Percentiles rank a stretch among this genome's conserved stretches.
phyloP scores from a whole-genome alignment of 2,329 filamentous ascomycete species.

The Aspergillus ochraceus region DNA sequence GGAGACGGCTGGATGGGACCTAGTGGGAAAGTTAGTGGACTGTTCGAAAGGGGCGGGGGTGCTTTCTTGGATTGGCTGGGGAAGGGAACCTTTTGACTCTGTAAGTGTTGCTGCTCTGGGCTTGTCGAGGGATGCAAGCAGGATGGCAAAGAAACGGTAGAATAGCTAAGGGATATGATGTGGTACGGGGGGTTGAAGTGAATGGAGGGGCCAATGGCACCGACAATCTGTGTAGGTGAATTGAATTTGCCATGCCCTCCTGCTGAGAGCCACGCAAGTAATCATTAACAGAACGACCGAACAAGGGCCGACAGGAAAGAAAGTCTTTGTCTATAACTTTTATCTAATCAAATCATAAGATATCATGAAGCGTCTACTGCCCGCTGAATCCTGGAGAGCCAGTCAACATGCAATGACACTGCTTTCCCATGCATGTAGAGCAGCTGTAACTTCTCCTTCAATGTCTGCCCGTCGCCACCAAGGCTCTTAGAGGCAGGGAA shows the following conservation, averaged over 20 bases:
- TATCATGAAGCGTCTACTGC: conserved; percentile 19
- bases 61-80: not conserved
- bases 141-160: not conserved
- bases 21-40: not conserved
- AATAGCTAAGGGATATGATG: not conserved
- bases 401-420: conserved; percentile 32
- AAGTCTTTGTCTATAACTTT: conserved; percentile 17
- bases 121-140: not conserved
- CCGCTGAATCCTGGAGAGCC: conserved; percentile 30
- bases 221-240: not conserved
- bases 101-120: not conserved
- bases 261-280: not conserved
- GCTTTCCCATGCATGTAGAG: conserved; percentile 25
- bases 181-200: not conserved
- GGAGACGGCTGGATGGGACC: not conserved
- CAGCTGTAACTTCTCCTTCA: conserved; percentile 25
- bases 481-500: conserved; percentile 20
- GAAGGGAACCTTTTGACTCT: not conserved
- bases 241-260: not conserved
- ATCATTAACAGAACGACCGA: not conserved
- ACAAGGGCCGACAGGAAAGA: not conserved
- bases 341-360: conserved; percentile 17
- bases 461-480: conserved; percentile 12
- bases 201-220: not conserved
- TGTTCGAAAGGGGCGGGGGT: not conserved